These are phyloP conservation scores for Trametes sanguinea DNA, from an alignment of 768 basidiomycete species.

Conservation along the genomic window DNA sequence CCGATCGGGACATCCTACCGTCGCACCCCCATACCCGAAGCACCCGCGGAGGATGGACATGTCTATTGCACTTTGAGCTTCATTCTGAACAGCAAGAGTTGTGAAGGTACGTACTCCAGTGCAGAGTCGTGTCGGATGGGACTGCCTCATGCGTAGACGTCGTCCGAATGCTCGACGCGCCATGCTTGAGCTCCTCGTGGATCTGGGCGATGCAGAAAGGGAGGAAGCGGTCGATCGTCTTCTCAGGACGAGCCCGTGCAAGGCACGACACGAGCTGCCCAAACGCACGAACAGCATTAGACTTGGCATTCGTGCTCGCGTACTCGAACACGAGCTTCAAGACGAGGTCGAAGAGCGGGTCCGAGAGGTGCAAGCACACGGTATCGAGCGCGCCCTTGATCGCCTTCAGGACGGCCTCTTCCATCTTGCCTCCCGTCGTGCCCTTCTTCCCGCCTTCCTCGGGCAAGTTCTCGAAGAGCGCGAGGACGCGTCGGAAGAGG, in stretches of 20 bases:
- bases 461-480: slow-evolving; percentile 88
- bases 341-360: slow-evolving; percentile 79
- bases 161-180: slow-evolving; percentile 84
- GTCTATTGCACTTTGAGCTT: slow-evolving; percentile 44
- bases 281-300: slow-evolving; percentile 89
- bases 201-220: slow-evolving; percentile 77
- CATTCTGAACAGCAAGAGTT: background rate
- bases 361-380: slow-evolving; percentile 78
- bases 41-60: slow-evolving; percentile 82
- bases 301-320: slow-evolving; percentile 84
- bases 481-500: slow-evolving; percentile 74
- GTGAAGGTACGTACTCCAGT: slow-evolving; percentile 71
- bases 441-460: slow-evolving; percentile 92
- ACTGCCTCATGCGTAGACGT: slow-evolving; percentile 73
- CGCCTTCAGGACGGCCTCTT: slow-evolving; percentile 74
- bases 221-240: slow-evolving; percentile 79
- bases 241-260: slow-evolving; percentile 73
- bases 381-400: slow-evolving; percentile 81
- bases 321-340: slow-evolving; percentile 85
- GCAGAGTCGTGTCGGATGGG: slow-evolving; percentile 85
- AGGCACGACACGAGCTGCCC: slow-evolving; percentile 86
- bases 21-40: slow-evolving; percentile 69
- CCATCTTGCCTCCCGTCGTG: slow-evolving; percentile 82
- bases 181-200: slow-evolving; percentile 82
- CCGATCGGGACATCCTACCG: slow-evolving; percentile 42